phyloP scores from a whole-genome alignment of 495 filamentous ascomycete species.

The Alectoria sarmentosa region DNA sequence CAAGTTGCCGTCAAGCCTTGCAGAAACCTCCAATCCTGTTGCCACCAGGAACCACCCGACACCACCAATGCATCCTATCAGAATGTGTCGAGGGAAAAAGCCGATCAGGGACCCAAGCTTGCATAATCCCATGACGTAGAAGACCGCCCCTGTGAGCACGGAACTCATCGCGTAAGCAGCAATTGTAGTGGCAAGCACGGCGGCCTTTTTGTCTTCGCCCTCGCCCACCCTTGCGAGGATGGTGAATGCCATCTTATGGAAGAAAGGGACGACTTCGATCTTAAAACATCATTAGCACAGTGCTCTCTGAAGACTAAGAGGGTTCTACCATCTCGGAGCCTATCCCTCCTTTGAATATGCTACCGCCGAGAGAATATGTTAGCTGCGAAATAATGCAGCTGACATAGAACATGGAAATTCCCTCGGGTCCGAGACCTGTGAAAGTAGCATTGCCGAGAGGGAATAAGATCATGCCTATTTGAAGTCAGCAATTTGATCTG shows the following conservation, averaged over 20 bases:
- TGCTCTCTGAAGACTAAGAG: background rate
- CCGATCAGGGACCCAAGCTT: constrained; percentile 85
- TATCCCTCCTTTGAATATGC: constrained; percentile 84
- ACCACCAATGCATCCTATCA: constrained; percentile 96
- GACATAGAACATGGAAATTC: constrained; percentile 97
- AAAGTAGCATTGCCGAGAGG: constrained; percentile 83
- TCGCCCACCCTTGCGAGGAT: constrained; percentile 73
- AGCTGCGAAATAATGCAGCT: constrained; percentile 93
- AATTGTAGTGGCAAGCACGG: constrained; percentile 87
- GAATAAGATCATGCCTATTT: constrained; percentile 81
- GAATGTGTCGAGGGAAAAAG: constrained; percentile 91
- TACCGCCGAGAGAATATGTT: constrained; percentile 78
- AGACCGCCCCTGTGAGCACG: constrained; percentile 80
- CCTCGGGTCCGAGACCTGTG: constrained; percentile 73
- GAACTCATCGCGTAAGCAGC: constrained; percentile 86
- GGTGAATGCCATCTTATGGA: constrained; percentile 92
- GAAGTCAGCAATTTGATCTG: constrained; percentile 12
- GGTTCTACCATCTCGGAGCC: constrained; percentile 81
- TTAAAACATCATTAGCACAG: constrained; percentile 29
- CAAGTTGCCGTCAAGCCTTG: constrained; percentile 74
- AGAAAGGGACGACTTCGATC: constrained; percentile 97
- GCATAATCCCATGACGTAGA: constrained; percentile 81
- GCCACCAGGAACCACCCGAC: constrained; percentile 94
- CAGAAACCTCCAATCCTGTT: constrained; percentile 92
- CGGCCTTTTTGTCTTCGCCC: constrained; percentile 59